Evolutionary conservation across 1,284 basidiomycete genomes (phyloP), one percentile per base, ranked within the genome.

Genomic region (Sporisorium exsertum): DNA sequence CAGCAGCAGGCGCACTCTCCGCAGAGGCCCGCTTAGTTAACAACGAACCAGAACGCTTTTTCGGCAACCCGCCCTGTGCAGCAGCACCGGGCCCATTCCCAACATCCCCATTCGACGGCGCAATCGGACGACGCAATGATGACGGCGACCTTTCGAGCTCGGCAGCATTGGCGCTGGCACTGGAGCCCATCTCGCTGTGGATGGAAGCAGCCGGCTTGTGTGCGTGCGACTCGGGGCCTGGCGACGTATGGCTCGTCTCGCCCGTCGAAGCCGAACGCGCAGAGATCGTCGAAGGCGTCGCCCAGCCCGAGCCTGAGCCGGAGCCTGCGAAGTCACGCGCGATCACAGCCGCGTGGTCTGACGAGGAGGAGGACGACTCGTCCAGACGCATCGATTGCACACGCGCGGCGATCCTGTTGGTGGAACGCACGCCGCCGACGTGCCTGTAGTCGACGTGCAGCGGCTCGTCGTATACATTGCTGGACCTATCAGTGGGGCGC

Each of bases 221-320:
- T 5, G 64, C 69, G 27, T 62, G 63, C 45, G 55, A 26, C 9
- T 58, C 66, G 7, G 54, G 51, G 2, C 43, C 59, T 4, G 66
- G 58, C 2, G 56, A 58, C 12, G 67, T 60, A 24, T 65, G 56
- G 27, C 64, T 66, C 9, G 72, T 75, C 33, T 75, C 72, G 6
- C 64, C 64, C 8, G 72, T 75, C 8, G 72, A 75, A 1, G 56
- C 46, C 10, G 72, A 71, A 1, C 60, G 16, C 0, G 72, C 67
- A 20, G 67, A 70, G 37, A 64, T 51, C 15, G 63, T 75, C 6
- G 64, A 64, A 1, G 72, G 67, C 8, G 72, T 70, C 1, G 67
- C 67, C 43, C 59, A 66, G 7, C 67, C 72, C 6, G 67, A 64
- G 0, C 72, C 67, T 1, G 72, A 75, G 0, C 66, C 66, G 1